Percentiles rank a stretch among this genome's conserved stretches.
phyloP scores from a whole-genome alignment of 805 yeast genomes.

The Candida ficus region DNA sequence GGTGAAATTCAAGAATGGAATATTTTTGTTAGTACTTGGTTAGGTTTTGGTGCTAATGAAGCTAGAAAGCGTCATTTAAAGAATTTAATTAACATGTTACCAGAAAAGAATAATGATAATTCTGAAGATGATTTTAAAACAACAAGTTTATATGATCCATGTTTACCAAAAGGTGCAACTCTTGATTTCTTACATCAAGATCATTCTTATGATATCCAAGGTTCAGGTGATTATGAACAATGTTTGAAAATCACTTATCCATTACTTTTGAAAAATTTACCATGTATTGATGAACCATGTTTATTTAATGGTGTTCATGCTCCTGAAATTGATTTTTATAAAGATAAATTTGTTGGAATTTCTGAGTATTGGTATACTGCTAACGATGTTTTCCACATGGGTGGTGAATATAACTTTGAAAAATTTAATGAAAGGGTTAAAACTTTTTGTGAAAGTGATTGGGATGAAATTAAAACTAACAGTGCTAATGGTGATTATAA shows the following conservation, averaged over 20 bases:
- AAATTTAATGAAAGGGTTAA: slow-evolving; percentile 61
- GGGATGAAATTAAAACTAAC: slow-evolving; percentile 53
- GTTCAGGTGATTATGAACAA: slow-evolving; percentile 73
- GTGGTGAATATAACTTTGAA: slow-evolving; percentile 81
- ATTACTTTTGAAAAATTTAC: slow-evolving; percentile 66
- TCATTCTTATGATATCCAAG: slow-evolving; percentile 47
- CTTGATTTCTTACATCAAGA: slow-evolving; percentile 43
- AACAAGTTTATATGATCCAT: slow-evolving; percentile 58
- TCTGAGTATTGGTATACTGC: slow-evolving; percentile 98
- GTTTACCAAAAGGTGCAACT: slow-evolving; percentile 64
- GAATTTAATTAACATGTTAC: slow-evolving; percentile 46
- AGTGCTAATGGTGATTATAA: slow-evolving; percentile 53
- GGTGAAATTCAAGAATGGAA: slow-evolving; percentile 76
- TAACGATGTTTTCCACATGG: slow-evolving; percentile 81
- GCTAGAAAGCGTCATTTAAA: slow-evolving; percentile 72
- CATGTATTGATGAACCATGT: slow-evolving; percentile 87
- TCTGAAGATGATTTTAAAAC: slow-evolving; percentile 41
- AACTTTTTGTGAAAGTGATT: slow-evolving; percentile 70
- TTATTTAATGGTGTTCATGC: slow-evolving; percentile 94
- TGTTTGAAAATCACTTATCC: slow-evolving; percentile 76
- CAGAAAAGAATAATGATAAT: slow-evolving; percentile 41
- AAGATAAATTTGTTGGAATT: slow-evolving; percentile 84
- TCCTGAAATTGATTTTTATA: slow-evolving; percentile 74
- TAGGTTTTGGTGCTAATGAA: slow-evolving; percentile 96
- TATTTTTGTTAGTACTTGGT: slow-evolving; percentile 93